phyloP scores from a whole-genome alignment of 306 rosid species.

The Gastrolobium bilobum region DNA sequence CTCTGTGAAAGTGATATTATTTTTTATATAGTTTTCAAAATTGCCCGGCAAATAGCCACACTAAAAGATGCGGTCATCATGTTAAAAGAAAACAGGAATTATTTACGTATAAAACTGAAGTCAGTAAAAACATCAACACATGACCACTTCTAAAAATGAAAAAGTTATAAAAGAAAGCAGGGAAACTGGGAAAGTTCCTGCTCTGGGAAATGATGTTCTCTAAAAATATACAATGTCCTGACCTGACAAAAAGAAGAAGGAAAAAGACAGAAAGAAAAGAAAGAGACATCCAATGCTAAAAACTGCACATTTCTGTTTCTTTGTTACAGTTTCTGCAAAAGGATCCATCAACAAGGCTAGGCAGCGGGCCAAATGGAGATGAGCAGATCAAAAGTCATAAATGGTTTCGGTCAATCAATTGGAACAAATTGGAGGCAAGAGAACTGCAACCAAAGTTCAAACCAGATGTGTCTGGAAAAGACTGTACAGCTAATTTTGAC shows the following conservation, averaged over 20 bases:
- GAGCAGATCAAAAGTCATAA: slow-evolving; percentile 79
- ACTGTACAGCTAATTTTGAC: slow-evolving; percentile 90
- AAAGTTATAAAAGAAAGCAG: background rate
- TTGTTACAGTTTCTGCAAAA: slow-evolving; percentile 81
- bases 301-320: slow-evolving; percentile 39
- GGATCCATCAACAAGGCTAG: slow-evolving; percentile 84
- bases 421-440: slow-evolving; percentile 94
- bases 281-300: background rate
- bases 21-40: background rate
- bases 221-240: too few relatives aligned
- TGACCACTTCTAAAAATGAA: background rate
- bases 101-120: slow-evolving; percentile 5
- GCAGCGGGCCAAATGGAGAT: slow-evolving; percentile 85
- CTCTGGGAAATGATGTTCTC: slow-evolving; percentile 4
- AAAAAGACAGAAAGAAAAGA: background rate
- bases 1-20: background rate
- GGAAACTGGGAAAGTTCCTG: background rate
- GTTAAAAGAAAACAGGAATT: background rate
- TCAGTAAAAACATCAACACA: background rate
- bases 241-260: too few relatives aligned
- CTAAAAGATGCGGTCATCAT: background rate
- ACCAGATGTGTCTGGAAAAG: slow-evolving; percentile 87
- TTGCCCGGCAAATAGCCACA: background rate
- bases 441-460: slow-evolving; percentile 83
- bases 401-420: slow-evolving; percentile 85